Evolutionary conservation across 495 filamentous ascomycete genomes (phyloP).

Genomic region (Bacidia gigantensis): DNA sequence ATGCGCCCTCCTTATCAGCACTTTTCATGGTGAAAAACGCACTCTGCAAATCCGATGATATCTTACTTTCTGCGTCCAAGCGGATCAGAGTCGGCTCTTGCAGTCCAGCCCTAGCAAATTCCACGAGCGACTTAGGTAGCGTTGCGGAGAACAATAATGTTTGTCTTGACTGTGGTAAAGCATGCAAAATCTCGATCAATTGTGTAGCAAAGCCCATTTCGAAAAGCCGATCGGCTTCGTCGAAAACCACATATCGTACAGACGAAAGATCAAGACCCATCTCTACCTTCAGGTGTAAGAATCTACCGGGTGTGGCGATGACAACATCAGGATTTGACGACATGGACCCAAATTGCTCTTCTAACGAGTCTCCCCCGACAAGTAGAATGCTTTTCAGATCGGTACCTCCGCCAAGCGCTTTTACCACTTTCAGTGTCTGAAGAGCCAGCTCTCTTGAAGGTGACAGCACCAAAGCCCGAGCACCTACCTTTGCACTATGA

Average conservation of each 20-base stretch:
- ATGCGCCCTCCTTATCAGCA: conserved; percentile 80
- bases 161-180: conserved; percentile 69
- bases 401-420: conserved; percentile 80
- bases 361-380: conserved; percentile 87
- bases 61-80: conserved; percentile 85
- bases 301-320: conserved; percentile 91
- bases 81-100: conserved; percentile 80
- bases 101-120: conserved; percentile 86
- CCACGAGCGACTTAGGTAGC: conserved; percentile 79
- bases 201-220: conserved; percentile 97
- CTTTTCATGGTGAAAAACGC: conserved; percentile 89
- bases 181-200: conserved; percentile 82
- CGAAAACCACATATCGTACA: conserved; percentile 84
- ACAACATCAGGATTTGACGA: conserved; percentile 88
- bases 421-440: conserved; percentile 91
- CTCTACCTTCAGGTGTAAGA: conserved; percentile 89
- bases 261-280: conserved; percentile 81
- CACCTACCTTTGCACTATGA: conserved; percentile 76
- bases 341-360: conserved; percentile 93
- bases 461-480: conserved; percentile 73
- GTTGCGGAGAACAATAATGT: conserved; percentile 93
- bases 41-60: conserved; percentile 83
- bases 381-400: conserved; percentile 79
- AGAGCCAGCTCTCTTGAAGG: conserved; percentile 86
- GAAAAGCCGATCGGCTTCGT: conserved; percentile 92